Base-by-base conservation (phyloP, 73 alveolate genomes). In the Breviolum minutum region DNA sequence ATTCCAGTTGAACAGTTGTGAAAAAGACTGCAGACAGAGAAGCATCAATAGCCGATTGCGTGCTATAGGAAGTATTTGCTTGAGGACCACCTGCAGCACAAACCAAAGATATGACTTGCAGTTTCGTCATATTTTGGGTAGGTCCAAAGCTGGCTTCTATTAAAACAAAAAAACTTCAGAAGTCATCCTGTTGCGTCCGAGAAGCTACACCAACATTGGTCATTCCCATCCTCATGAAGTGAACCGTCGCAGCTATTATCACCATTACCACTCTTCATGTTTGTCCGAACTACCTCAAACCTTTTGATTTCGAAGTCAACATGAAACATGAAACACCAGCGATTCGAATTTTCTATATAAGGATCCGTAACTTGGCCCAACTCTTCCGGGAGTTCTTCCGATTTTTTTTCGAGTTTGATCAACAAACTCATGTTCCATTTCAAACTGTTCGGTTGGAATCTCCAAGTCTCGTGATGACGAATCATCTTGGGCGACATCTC, bases 131-230 rank as follows among this genome's bases (percentile, higher is more conserved):
- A 3, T 40, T 40, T 40, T 40, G 54, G 54, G 54, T 40, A 40
- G 54, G 54, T 9, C 68, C 85, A 76, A n/a, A 24, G 61, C 63
- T 26, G 86, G 14, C 61, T 77, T 77, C 63, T 27, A 17, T 20
- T 77, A 63, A 9, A 9, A 27, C 54, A 40, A 40, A 40, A 0
- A 40, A 27, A 77, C 63, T 77, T 48, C 60, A 13, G 17, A 68
- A 68, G 24, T 14, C 17, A 68, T 2, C 77, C 17, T 17, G n/a
- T 17, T 68, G 17, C 24, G 22, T 27, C 95, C 95, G 40, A 64
- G 95, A 16, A 60, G 20, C 95, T 88, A 85, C 95, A 88, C 95
- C 95, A 88, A 68, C 95, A 88, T 40, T 69, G 95, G 69, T 70
- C 95, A 30, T 88, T 64, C 27, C 95, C 95, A 32, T 88, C 95